Evolutionary conservation across 2,329 filamentous ascomycete species (phyloP).

Genomic region (Lecanicillium sp.): DNA sequence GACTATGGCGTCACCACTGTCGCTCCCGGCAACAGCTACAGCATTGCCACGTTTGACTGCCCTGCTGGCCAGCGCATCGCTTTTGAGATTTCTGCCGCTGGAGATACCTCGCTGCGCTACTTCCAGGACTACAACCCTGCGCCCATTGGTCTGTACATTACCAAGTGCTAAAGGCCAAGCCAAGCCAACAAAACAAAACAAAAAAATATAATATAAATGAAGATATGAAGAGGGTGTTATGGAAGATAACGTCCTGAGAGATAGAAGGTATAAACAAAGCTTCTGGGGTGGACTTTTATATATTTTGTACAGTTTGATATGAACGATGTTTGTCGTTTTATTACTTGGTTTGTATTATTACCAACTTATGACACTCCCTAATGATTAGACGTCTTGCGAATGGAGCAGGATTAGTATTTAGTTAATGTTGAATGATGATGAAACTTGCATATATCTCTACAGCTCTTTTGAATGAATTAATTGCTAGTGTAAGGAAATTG

Average conservation of each 20-base stretch:
- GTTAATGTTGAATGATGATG: too few species aligned
- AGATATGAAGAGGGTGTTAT: conserved; percentile 2
- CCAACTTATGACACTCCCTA: conserved; percentile 9
- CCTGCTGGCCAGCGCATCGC: conserved; percentile 41
- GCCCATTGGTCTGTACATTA: conserved; percentile 32
- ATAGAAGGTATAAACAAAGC: too few species aligned
- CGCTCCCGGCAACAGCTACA: conserved; percentile 44
- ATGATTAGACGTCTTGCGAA: not conserved
- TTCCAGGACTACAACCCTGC: conserved; percentile 55
- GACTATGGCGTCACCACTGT: conserved; percentile 36
- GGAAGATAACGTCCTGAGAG: too few species aligned
- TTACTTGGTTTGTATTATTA: conserved; percentile 6
- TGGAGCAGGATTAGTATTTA: too few species aligned
- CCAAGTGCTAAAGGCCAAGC: conserved; percentile 17
- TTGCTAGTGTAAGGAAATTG: too few species aligned
- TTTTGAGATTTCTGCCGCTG: conserved; percentile 40
- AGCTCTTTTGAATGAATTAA: too few species aligned
- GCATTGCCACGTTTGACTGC: conserved; percentile 45
- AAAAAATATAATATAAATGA: conserved; percentile 5
- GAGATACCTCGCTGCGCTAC: conserved; percentile 45
- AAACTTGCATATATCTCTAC: too few species aligned
- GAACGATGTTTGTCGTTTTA: too few species aligned
- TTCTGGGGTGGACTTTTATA: too few species aligned
- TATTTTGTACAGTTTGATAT: too few species aligned
- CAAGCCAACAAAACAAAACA: not conserved